A percentile compares a stretch with the other conserved stretches of the same genome.
Conservation (phyloP, 176 grass and related monocot genomes). For the Oryza rufipogon region DNA sequence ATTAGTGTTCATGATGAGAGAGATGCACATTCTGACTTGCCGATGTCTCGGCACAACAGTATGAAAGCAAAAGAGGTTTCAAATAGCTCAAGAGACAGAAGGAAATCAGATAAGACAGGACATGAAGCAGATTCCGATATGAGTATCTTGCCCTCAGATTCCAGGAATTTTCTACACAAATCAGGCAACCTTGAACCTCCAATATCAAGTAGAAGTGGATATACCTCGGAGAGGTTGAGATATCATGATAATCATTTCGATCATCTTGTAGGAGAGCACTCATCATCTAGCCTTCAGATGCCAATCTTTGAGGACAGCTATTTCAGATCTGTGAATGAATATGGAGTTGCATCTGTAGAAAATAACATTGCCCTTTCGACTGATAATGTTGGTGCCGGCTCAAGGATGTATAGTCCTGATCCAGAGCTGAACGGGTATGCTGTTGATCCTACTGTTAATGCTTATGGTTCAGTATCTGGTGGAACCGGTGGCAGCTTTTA, state of each 20-base stretch:
- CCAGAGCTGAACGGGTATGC: conserved; percentile 24
- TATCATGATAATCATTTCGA: conserved; percentile 13
- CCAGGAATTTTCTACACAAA: conserved; percentile 11
- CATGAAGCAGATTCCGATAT: conserved; percentile 31
- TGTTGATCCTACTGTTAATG: conserved; percentile 16
- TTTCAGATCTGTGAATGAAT: conserved; percentile 21
- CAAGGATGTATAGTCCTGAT: conserved; percentile 11
- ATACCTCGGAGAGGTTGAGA: conserved; percentile 15
- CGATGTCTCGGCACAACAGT: background rate
- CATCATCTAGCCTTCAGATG: background rate
- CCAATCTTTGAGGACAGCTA: background rate
- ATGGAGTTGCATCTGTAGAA: conserved; percentile 40
- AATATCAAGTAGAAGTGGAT: conserved; percentile 15
- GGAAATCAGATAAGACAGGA: background rate
- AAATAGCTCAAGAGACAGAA: conserved; percentile 21
- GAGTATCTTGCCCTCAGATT: conserved; percentile 42
- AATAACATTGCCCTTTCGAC: conserved; percentile 29
- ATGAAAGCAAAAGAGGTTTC: conserved; percentile 9
- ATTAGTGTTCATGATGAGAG: background rate
- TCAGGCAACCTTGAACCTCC: background rate
- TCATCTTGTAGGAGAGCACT: background rate
- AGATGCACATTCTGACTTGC: background rate
- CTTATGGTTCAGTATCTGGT: conserved; percentile 18
- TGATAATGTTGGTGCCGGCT: conserved; percentile 23
- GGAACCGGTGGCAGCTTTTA: conserved; percentile 25